A percentile compares a stretch with the other conserved stretches of the same genome.
These are phyloP conservation scores for Aphanomyces astaci DNA, from an alignment of 352 stramenopile species.

Conservation along the genomic window DNA sequence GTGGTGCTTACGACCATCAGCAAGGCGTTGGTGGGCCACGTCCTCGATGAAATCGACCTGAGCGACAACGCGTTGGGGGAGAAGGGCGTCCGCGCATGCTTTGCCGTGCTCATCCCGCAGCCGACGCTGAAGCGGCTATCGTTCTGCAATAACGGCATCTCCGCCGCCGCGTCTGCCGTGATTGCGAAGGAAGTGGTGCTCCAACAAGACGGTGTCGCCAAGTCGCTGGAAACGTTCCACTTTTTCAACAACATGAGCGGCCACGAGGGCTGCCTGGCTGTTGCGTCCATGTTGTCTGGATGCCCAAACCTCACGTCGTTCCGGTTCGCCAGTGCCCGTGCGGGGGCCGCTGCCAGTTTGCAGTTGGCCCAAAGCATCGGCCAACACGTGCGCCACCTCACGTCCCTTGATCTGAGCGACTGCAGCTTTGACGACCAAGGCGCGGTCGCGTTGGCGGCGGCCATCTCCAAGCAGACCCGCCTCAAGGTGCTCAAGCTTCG, in stretches of 20 bases:
- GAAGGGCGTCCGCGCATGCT: slow-evolving; percentile 69
- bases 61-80: slow-evolving; percentile 73
- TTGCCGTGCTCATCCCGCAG: slow-evolving; percentile 62
- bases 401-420: slow-evolving; percentile 87
- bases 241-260: slow-evolving; percentile 86
- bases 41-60: slow-evolving; percentile 81
- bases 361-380: slow-evolving; percentile 42
- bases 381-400: slow-evolving; percentile 41
- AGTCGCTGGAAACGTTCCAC: slow-evolving; percentile 62
- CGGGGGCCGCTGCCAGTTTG: slow-evolving; percentile 44
- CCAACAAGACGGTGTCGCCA: slow-evolving; percentile 38
- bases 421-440: slow-evolving; percentile 85
- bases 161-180: slow-evolving; percentile 44
- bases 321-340: slow-evolving; percentile 60
- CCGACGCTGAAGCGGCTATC: slow-evolving; percentile 45
- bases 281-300: slow-evolving; percentile 45
- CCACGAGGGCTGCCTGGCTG: slow-evolving; percentile 49
- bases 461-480: slow-evolving; percentile 51
- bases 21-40: slow-evolving; percentile 54
- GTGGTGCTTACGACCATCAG: slow-evolving; percentile 79
- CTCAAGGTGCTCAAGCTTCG: slow-evolving; percentile 82
- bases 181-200: slow-evolving; percentile 64
- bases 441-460: slow-evolving; percentile 52
- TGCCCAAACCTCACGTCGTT: slow-evolving; percentile 46
- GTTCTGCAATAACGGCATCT: slow-evolving; percentile 79